phyloP scores from a whole-genome alignment of 495 filamentous ascomycete species.

The Penicillium nucicola region DNA sequence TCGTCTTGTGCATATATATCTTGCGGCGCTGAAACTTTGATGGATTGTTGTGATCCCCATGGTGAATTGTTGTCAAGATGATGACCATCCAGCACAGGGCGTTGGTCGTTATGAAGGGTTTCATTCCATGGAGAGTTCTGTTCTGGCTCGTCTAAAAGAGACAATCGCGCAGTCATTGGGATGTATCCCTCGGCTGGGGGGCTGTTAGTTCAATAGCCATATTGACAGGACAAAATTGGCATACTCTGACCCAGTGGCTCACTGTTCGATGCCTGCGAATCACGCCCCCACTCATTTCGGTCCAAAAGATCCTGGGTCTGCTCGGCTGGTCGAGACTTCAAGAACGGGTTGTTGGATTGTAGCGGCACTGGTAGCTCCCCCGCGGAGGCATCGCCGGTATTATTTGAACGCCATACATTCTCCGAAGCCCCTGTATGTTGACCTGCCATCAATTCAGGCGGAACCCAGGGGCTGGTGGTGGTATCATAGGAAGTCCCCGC shows the following conservation, averaged over 20 bases:
- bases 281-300: conserved; percentile 18
- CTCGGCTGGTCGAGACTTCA: conserved; percentile 26
- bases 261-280: conserved; percentile 25
- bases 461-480: conserved; percentile 14
- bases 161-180: conserved; percentile 45
- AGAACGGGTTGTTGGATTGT: conserved; percentile 45
- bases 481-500: conserved; percentile 5
- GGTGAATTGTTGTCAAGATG: conserved; percentile 6
- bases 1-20: conserved; percentile 18
- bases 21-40: conserved; percentile 14
- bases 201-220: conserved; percentile 10
- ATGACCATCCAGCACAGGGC: neutral
- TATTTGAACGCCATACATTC: conserved; percentile 19
- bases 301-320: conserved; percentile 22
- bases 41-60: conserved; percentile 23
- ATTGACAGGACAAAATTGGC: neutral
- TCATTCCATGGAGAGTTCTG: conserved; percentile 18
- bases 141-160: conserved; percentile 32
- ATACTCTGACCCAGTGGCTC: conserved; percentile 34
- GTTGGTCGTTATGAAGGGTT: neutral
- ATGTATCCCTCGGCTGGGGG: conserved; percentile 41
- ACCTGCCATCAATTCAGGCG: conserved; percentile 26
- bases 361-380: conserved; percentile 34
- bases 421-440: conserved; percentile 22
- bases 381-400: conserved; percentile 4